Conservation (phyloP, 352 stramenopile species). For the Phytophthora idaei region DNA sequence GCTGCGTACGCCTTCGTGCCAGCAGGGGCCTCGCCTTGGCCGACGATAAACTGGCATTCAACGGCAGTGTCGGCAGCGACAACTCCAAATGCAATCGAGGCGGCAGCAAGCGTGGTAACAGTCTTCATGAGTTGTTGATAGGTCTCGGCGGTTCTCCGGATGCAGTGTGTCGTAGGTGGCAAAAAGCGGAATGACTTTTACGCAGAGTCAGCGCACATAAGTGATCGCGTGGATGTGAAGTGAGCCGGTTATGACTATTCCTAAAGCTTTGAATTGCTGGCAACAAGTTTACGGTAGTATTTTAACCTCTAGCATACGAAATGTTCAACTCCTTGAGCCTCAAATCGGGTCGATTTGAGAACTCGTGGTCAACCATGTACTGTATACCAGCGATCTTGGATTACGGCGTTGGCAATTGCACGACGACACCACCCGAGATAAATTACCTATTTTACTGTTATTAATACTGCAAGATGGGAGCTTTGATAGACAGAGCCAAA, state of each 20-base stretch:
- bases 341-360: conserved; percentile 8
- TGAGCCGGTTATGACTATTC: conserved; percentile 6
- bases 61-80: background rate
- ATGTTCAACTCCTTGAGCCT: conserved; percentile 2
- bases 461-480: no score
- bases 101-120: conserved; percentile 1
- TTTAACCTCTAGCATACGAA: background rate
- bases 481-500: no score
- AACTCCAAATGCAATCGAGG: conserved; percentile 4
- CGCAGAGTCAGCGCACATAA: background rate
- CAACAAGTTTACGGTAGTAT: background rate
- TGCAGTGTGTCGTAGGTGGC: background rate
- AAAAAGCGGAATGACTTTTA: background rate
- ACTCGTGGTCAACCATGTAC: background rate
- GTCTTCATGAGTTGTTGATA: background rate
- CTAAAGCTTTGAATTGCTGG: background rate
- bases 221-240: conserved; percentile 8
- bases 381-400: background rate
- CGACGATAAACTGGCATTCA: conserved; percentile 2
- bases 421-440: background rate
- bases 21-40: background rate
- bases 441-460: no score
- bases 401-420: background rate
- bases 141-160: background rate
- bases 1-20: conserved; percentile 5